Evolutionary conservation across 1,284 basidiomycete genomes (phyloP).

Genomic region (Malassezia brasiliensis): DNA sequence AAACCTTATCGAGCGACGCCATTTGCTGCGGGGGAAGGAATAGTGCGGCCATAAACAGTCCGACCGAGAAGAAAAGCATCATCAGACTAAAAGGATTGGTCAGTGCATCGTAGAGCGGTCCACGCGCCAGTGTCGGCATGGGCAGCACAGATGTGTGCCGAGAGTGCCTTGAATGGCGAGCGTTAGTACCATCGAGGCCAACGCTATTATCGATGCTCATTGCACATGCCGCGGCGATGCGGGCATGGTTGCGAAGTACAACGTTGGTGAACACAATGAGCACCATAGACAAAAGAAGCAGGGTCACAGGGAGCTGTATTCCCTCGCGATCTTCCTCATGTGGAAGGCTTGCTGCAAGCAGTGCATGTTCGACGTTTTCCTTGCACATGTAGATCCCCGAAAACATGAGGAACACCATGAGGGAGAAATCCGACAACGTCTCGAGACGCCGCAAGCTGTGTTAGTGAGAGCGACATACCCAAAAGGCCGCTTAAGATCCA

Average conservation of each 20-base stretch:
- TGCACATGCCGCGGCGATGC: constrained; percentile 40
- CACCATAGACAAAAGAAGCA: constrained; percentile 25
- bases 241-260: constrained; percentile 37
- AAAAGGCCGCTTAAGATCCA: constrained; percentile 17
- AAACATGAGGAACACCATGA: constrained; percentile 80
- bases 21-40: constrained; percentile 38
- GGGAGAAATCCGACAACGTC: constrained; percentile 72
- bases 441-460: constrained; percentile 56
- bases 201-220: constrained; percentile 33
- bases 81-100: constrained; percentile 44
- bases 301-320: constrained; percentile 23
- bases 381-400: constrained; percentile 85
- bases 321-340: constrained; percentile 17
- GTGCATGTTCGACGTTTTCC: constrained; percentile 59
- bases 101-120: constrained; percentile 25
- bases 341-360: constrained; percentile 30
- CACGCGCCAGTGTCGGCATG: constrained; percentile 23
- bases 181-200: constrained; percentile 11
- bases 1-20: constrained; percentile 43
- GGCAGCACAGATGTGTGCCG: constrained; percentile 25
- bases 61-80: constrained; percentile 39
- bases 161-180: constrained; percentile 5
- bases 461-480: constrained; percentile 51
- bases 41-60: constrained; percentile 28
- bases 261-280: constrained; percentile 32